phyloP scores from a whole-genome alignment of 2,329 filamentous ascomycete species.

The Colletotrichum cordylinicola region DNA sequence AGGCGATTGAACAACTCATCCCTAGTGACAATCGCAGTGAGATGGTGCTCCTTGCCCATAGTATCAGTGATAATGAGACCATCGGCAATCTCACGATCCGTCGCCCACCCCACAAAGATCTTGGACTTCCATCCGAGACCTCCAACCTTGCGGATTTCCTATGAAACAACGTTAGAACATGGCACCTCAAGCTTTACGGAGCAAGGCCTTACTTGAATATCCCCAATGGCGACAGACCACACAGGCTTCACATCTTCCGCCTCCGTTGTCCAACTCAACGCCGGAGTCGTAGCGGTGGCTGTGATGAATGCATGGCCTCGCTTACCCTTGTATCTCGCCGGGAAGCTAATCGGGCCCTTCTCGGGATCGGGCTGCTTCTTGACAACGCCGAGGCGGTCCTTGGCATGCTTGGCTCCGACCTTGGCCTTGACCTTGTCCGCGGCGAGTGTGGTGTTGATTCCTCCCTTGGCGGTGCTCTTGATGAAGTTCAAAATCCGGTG shows the following conservation, averaged over 20 bases:
- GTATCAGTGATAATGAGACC: constrained; percentile 72
- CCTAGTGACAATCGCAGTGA: constrained; percentile 75
- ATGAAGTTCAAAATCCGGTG: constrained; percentile 67
- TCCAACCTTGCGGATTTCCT: constrained; percentile 78
- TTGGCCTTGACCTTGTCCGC: constrained; percentile 76
- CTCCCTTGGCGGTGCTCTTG: constrained; percentile 72
- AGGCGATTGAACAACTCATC: constrained; percentile 85
- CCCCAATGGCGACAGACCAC: constrained; percentile 74
- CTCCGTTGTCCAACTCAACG: constrained; percentile 68
- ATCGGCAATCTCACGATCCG: constrained; percentile 76
- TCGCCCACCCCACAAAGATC: constrained; percentile 80
- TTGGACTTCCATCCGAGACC: constrained; percentile 87
- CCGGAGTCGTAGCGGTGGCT: constrained; percentile 69
- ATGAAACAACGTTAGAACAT: not conserved
- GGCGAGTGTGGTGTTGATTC: constrained; percentile 74
- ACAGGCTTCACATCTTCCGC: constrained; percentile 60
- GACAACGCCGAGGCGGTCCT: constrained; percentile 75
- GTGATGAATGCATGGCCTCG: constrained; percentile 77
- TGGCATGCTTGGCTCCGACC: constrained; percentile 64
- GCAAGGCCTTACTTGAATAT: constrained; percentile 53
- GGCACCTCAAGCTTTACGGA: rapidly evolving
- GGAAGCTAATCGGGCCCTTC: constrained; percentile 79
- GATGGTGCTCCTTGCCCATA: constrained; percentile 57
- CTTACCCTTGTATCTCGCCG: constrained; percentile 71
- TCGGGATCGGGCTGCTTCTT: constrained; percentile 44